Evolutionary conservation across 2,329 filamentous ascomycete genomes (phyloP).

Genomic region (Shiraia bambusicola): DNA sequence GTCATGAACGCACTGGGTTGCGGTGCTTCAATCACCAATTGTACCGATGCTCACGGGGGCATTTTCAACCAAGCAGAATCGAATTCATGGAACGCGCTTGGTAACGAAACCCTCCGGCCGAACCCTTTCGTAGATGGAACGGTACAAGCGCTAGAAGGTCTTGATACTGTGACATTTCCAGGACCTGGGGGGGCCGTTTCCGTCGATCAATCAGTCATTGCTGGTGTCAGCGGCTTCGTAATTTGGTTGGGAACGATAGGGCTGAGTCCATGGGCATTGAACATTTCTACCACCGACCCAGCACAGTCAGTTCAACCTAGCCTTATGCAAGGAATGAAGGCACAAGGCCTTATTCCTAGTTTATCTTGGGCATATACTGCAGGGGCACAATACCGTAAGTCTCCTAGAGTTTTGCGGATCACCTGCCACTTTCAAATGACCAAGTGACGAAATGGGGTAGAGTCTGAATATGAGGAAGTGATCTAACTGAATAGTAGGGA

Average conservation of each 20-base stretch:
- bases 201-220: slow-evolving; percentile 39
- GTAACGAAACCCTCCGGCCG: slow-evolving; percentile 33
- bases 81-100: slow-evolving; percentile 27
- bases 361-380: slow-evolving; percentile 43
- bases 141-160: slow-evolving; percentile 37
- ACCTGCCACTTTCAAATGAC: too few species aligned
- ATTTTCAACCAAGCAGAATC: slow-evolving; percentile 34
- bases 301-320: slow-evolving; percentile 30
- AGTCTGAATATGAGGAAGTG: too few species aligned
- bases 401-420: too few species aligned
- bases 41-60: slow-evolving; percentile 31
- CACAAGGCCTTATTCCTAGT: slow-evolving; percentile 30
- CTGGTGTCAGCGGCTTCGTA: slow-evolving; percentile 40
- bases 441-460: too few species aligned
- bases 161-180: slow-evolving; percentile 34
- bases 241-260: slow-evolving; percentile 24
- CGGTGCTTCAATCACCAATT: slow-evolving; percentile 24
- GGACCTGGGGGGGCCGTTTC: slow-evolving; percentile 17
- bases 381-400: slow-evolving; percentile 30
- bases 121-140: slow-evolving; percentile 16
- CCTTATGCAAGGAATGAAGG: slow-evolving; percentile 28
- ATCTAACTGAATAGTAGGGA: slow-evolving; percentile 18
- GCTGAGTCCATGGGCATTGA: slow-evolving; percentile 28
- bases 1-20: slow-evolving; percentile 32
- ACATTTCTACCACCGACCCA: slow-evolving; percentile 40